Percentiles rank a stretch among this genome's conserved stretches.
Evolutionary conservation across 1,284 basidiomycete species (phyloP).

Genomic region (Irpex sp.): DNA sequence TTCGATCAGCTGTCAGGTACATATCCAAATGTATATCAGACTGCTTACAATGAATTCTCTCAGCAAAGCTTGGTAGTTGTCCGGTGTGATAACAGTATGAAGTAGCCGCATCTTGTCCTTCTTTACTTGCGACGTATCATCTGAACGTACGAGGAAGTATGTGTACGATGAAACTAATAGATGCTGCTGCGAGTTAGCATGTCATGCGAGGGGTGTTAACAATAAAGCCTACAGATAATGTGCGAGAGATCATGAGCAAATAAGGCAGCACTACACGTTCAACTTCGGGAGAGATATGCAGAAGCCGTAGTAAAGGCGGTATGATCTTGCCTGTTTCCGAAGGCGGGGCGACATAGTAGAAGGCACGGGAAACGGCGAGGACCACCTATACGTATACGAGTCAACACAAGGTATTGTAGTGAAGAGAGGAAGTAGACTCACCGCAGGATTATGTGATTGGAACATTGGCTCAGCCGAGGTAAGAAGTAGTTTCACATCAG

Average conservation of each 20-base stretch:
- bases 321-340: slow-evolving; percentile 54
- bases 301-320: slow-evolving; percentile 66
- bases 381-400: slow-evolving; percentile 52
- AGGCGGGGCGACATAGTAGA: slow-evolving; percentile 71
- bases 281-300: slow-evolving; percentile 62
- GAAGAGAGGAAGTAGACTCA: slow-evolving; percentile 31
- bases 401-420: too few species aligned
- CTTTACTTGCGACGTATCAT: slow-evolving; percentile 66
- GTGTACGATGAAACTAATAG: slow-evolving; percentile 53
- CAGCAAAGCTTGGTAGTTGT: slow-evolving; percentile 69
- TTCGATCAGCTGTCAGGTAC: not conserved
- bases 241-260: slow-evolving; percentile 58
- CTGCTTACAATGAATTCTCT: slow-evolving; percentile 76
- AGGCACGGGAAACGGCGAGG: slow-evolving; percentile 65
- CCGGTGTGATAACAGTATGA: slow-evolving; percentile 54
- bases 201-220: not conserved
- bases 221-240: slow-evolving; percentile 51
- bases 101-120: slow-evolving; percentile 73
- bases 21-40: not conserved
- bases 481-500: slow-evolving; percentile 78
- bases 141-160: slow-evolving; percentile 66
- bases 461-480: slow-evolving; percentile 73
- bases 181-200: slow-evolving; percentile 25
- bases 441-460: slow-evolving; percentile 83
- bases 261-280: slow-evolving; percentile 74